Percentiles rank a stretch among this genome's conserved stretches.
phyloP scores from a whole-genome alignment of 75 land plant species.

The Sequoiadendron giganteum region DNA sequence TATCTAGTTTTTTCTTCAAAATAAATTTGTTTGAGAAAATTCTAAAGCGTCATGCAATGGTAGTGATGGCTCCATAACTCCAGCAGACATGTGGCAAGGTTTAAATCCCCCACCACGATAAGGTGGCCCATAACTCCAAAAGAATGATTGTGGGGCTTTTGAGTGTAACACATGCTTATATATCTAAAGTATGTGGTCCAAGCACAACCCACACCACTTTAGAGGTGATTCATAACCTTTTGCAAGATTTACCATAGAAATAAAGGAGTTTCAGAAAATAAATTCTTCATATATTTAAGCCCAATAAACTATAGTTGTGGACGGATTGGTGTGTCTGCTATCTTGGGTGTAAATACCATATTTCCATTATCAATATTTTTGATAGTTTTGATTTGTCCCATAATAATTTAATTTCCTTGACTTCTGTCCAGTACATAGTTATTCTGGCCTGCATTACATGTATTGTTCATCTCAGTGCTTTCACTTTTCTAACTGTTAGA shows the following conservation, averaged over 20 bases:
- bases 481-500: background rate
- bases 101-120: background rate
- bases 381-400: background rate
- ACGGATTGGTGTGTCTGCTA: background rate
- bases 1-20: background rate
- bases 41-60: background rate
- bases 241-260: background rate
- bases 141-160: background rate
- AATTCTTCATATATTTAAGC: background rate
- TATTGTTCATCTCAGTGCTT: background rate
- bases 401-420: background rate
- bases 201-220: background rate
- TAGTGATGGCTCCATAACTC: background rate
- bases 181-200: background rate
- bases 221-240: background rate
- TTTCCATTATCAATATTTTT: background rate
- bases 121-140: background rate
- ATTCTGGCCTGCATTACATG: background rate
- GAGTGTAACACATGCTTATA: background rate
- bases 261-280: background rate
- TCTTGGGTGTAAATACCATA: background rate
- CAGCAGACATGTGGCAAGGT: background rate
- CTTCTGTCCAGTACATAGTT: background rate
- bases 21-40: background rate
- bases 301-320: background rate